Percentiles rank a stretch among this genome's conserved stretches.
Conservation (phyloP, 1,139 yeast species). For the Candida sanyaensis region DNA sequence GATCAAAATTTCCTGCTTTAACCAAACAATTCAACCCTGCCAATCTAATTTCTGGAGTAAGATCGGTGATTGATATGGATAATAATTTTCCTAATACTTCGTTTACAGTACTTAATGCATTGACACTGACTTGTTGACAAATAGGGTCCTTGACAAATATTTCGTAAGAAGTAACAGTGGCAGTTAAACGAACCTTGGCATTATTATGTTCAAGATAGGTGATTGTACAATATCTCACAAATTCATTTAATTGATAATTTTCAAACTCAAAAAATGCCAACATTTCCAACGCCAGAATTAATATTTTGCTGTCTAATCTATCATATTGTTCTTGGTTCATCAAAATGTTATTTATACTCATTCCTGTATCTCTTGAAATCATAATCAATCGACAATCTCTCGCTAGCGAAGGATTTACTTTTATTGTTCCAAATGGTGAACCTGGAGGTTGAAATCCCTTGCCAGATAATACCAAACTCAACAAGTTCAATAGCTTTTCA, state of each 20-base stretch:
- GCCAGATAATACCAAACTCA: slow-evolving; percentile 81
- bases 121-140: slow-evolving; percentile 80
- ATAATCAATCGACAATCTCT: slow-evolving; percentile 74
- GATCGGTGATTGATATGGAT: slow-evolving; percentile 88
- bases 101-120: slow-evolving; percentile 81
- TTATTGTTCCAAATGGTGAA: slow-evolving; percentile 70
- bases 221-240: slow-evolving; percentile 81
- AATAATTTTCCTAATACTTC: slow-evolving; percentile 81
- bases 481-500: slow-evolving; percentile 68
- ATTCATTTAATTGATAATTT: slow-evolving; percentile 77
- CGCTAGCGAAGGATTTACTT: slow-evolving; percentile 68
- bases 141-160: slow-evolving; percentile 83
- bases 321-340: slow-evolving; percentile 44
- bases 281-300: slow-evolving; percentile 72
- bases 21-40: slow-evolving; percentile 72
- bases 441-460: slow-evolving; percentile 85
- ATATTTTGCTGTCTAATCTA: slow-evolving; percentile 50
- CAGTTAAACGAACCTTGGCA: slow-evolving; percentile 78
- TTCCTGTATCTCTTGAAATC: slow-evolving; percentile 66
- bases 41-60: slow-evolving; percentile 77
- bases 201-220: slow-evolving; percentile 79
- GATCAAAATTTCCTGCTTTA: slow-evolving; percentile 72
- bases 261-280: slow-evolving; percentile 74
- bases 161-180: slow-evolving; percentile 81
- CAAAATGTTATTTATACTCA: slow-evolving; percentile 36